Base-by-base conservation (phyloP, 2,329 filamentous ascomycete genomes). In the Lachnellula willkommii region DNA sequence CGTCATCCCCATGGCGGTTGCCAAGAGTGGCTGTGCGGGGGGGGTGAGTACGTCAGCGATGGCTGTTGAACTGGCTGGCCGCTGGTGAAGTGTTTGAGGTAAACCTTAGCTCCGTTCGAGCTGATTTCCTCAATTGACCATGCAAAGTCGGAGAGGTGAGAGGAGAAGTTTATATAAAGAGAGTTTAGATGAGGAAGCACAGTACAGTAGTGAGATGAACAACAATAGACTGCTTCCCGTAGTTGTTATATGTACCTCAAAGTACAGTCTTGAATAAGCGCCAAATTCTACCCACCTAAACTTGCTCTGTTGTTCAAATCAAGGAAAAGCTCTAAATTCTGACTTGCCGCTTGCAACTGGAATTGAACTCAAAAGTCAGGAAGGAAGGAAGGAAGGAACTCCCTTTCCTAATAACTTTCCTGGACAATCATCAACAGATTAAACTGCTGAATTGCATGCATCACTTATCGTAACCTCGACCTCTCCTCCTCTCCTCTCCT, bases 11-110 rank as follows among this genome's bases (percentile, higher is more conserved):
- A 2, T 24, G 22, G 22, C 39, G 50, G 52, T 43, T 53, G 59
- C 62, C 58, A 60, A 62, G 62, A n/a, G 58, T 57, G 62, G 58
- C 60, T 54, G 56, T 62, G 60, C 57, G 22, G 47, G 39, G 20
- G 24, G 39, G 20, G 24, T 17, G 20, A 32, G 37, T 55, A 55
- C 53, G 53, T 55, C 53, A 55, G 53, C 53, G 40, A 47, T 17
- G 2, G 17, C 9, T 15, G 47, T 5, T 3, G 28, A 22, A 11
- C 11, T 12, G n/a, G n/a, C n/a, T n/a, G n/a, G n/a, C n/a, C n/a
- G n/a, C n/a, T n/a, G 7, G 5, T 5, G 22, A 28, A 28, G 14
- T n/a, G 46, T 28, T 28, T 28, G 26, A 28, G 20, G 20, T 28
- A 28, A 28, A 28, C 49, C 49, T 20, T 17, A 51, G 48, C 48